phyloP scores from a whole-genome alignment of 208 protist genomes.

The Wallacemonas collosoma region DNA sequence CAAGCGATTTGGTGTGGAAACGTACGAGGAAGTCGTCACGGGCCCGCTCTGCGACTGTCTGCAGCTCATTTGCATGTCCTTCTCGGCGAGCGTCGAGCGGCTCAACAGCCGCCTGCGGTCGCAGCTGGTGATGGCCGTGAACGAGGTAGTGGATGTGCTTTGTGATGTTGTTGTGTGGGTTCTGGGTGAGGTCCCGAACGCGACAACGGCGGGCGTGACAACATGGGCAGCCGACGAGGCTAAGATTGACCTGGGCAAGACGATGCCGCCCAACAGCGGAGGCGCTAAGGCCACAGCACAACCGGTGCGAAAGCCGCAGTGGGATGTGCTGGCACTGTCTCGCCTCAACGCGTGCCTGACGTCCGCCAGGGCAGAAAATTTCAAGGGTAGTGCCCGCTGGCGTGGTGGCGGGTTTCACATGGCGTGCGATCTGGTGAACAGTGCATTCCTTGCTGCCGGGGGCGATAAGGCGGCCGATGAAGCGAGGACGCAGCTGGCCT shows the following conservation, averaged over 20 bases:
- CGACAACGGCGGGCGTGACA: neutral
- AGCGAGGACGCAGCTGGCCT: too few relatives aligned
- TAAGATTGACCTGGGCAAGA: neutral
- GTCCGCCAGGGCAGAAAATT: conserved; percentile 29
- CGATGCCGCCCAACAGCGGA: neutral
- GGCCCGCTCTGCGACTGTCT: conserved; percentile 34
- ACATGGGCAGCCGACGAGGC: neutral
- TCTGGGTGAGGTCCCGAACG: too few relatives aligned
- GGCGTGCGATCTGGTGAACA: conserved; percentile 10
- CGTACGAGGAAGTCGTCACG: conserved; percentile 41
- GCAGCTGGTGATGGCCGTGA: conserved; percentile 31
- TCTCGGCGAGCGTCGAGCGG: conserved; percentile 25
- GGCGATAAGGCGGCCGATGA: too few relatives aligned
- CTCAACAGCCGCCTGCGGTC: conserved; percentile 34
- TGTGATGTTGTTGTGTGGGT: conserved; percentile 39
- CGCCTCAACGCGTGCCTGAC: conserved; percentile 20
- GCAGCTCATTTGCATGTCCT: conserved; percentile 26
- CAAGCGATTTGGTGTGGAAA: conserved; percentile 23
- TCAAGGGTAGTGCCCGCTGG: conserved; percentile 41
- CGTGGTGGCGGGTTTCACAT: conserved; percentile 29
- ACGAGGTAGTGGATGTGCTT: conserved; percentile 37
- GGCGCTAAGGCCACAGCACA: neutral
- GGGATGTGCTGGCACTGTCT: conserved; percentile 8
- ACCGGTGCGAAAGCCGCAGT: conserved; percentile 11
- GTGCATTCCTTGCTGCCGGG: neutral